Evolutionary conservation across 345 rosid species (phyloP).

Genomic region (Physaria fendleri): DNA sequence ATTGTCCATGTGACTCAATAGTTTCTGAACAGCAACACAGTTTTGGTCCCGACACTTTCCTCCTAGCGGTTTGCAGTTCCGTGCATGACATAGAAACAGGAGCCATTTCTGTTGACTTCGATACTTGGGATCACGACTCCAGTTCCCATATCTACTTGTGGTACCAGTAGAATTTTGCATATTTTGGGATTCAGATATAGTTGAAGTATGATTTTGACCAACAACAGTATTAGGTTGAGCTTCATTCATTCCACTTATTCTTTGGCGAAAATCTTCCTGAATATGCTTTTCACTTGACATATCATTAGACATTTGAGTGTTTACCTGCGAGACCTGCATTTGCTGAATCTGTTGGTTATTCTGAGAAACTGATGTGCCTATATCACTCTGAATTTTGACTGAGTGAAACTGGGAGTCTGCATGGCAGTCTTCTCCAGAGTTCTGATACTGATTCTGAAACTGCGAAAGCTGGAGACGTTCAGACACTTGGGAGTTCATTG

Average conservation of each 20-base stretch:
- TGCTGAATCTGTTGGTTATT: constrained; percentile 58
- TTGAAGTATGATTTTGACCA: constrained; percentile 40
- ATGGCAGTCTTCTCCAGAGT: constrained; percentile 44
- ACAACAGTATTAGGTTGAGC: constrained; percentile 62
- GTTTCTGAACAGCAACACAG: constrained; percentile 52
- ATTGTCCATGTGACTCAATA: constrained; percentile 72
- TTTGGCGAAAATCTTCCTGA: constrained; percentile 69
- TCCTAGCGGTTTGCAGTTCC: constrained; percentile 66
- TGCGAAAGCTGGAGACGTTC: constrained; percentile 56
- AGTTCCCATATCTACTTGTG: constrained; percentile 42
- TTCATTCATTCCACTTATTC: constrained; percentile 69
- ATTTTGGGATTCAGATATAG: constrained; percentile 39
- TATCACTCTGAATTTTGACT: constrained; percentile 40
- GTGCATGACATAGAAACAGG: constrained; percentile 82
- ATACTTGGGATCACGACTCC: constrained; percentile 50
- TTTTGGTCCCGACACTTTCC: constrained; percentile 68
- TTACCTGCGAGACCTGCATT: constrained; percentile 48
- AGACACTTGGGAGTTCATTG: constrained; percentile 48
- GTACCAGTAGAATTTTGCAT: constrained; percentile 37
- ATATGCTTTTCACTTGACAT: constrained; percentile 55
- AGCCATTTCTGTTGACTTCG: constrained; percentile 82
- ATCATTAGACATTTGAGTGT: constrained; percentile 39
- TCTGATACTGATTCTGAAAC: constrained; percentile 61
- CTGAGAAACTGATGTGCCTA: constrained; percentile 41
- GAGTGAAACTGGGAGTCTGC: constrained; percentile 36